Evolutionary conservation across 306 rosid species (phyloP), one percentile per base, ranked within the genome.

Genomic region (Canavalia ensiformis): DNA sequence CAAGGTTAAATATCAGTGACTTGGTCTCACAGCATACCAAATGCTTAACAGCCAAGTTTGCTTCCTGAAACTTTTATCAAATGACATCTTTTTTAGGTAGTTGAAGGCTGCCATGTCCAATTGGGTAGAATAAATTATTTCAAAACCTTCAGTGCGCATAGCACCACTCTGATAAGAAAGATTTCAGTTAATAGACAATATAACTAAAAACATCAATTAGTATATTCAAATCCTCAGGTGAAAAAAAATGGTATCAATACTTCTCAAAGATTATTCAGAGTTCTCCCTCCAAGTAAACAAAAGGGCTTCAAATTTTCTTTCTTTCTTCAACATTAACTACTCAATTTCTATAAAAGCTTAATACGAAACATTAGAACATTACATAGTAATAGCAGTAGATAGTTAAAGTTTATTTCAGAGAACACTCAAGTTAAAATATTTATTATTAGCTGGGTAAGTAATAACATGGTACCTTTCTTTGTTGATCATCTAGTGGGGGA

Each of bases 401-500:
- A 4, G 1, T 6, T 44, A 44, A 44, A 4, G 41, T 37, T 37
- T 37, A 37, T 8, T 49, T 8, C 28, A 78, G 30, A 63, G 44
- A 56, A 35, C 11, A 49, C 41, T 51, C 9, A 49, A 8, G 18
- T n/a, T 51, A 54, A 44, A 39, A 2, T 45, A 68, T 66, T 39
- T 68, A 45, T 66, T 4, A 25, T 66, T 28, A 67, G 4, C 5
- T 18, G 25, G 10, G 18, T 33, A 49, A 28, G 7, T 33, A 49
- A 28, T 29, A 35, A 54, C 1, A 57, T 39, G n/a, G 65, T 54
- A 92, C 97, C 97, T 92, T 88, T 62, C 91, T 78, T 51, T 85
- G 90, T 6, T 83, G 94, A 29, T 71, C 75, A 13, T 90, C 94
- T 41, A 67, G 85, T 1, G 97, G 97, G 60, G 97, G 91, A 74